Evolutionary conservation across 176 grass and related monocot species (phyloP).

Genomic region (Triticum dicoccoides): DNA sequence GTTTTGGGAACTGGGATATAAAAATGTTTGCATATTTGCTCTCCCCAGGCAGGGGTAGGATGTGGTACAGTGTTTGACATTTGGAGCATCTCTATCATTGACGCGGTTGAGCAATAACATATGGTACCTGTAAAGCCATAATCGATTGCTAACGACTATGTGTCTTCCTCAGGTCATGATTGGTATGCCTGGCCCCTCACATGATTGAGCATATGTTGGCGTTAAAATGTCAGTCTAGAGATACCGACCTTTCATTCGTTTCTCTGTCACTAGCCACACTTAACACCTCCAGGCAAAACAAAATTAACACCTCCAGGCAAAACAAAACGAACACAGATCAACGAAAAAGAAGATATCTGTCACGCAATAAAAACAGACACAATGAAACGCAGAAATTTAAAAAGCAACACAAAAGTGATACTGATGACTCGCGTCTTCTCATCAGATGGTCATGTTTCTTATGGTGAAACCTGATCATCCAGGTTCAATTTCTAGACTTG

Average conservation of each 20-base stretch:
- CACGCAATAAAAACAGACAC: background rate
- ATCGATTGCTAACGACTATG: background rate
- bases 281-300: background rate
- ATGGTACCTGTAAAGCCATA: background rate
- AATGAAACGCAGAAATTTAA: too few relatives aligned
- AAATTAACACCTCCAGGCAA: background rate
- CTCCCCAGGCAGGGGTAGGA: background rate
- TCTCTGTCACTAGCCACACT: background rate
- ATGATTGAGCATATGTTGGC: background rate
- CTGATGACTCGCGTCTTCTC: too few relatives aligned
- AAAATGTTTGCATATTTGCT: background rate
- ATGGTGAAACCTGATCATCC: too few relatives aligned
- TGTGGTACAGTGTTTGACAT: background rate
- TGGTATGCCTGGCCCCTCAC: background rate
- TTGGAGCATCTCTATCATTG: background rate
- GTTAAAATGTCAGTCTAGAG: background rate
- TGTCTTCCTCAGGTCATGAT: background rate
- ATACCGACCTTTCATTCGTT: background rate
- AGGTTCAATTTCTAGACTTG: too few relatives aligned
- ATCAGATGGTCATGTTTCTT: too few relatives aligned
- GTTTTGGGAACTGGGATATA: too few relatives aligned
- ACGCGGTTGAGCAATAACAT: background rate
- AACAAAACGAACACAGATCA: background rate
- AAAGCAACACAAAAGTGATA: too few relatives aligned
- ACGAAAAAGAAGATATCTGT: too few relatives aligned